Evolutionary conservation across 257 asterid species (phyloP), one percentile per base, ranked within the genome.

Genomic region (Misopates orontium): DNA sequence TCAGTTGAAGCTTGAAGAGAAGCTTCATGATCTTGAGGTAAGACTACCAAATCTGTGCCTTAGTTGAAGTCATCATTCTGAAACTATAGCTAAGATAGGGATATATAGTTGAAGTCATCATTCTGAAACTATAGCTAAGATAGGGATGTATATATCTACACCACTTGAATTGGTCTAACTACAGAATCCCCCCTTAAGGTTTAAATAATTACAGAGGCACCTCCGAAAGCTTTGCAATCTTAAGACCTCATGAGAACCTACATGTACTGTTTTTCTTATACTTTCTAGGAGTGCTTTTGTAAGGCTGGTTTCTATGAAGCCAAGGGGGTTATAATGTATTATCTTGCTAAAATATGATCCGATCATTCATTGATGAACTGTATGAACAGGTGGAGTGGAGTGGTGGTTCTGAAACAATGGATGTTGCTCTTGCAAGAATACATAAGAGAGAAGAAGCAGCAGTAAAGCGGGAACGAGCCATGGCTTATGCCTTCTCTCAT

Each of bases 361-460:
- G 52, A 51, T 50, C 48, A 25, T 51, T 20, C 56, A 9, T 14
- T 32, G 47, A 62, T 64, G 59, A 66, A 51, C 64, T 63, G 24
- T 25, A 49, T 54, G 73, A 67, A 28, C 84, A 93, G 99, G 94
- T 87, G 69, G 99, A 90, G 72, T 93, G 99, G 99, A 84, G 77
- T 62, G 73, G 86, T 66, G 95, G 99, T 31, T 74, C 89, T 10
- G 91, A 86, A 67, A 82, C 97, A 53, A 79, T 77, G 78, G 88
- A 76, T 9, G 87, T 82, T 78, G 88, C 91, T 60, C 87, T 93
- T 52, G 84, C 89, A 39, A 90, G 77, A 75, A 87, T 93, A 80
- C 95, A 93, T 79, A 85, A 82, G 71, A 76, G 99, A 80, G 99
- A 93, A 80, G 92, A 82, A 77, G 99, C 99, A 41, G 84, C 99